Evolutionary conservation across 306 rosid species (phyloP), one percentile per base, ranked within the genome.

Genomic region (Prunus davidiana): DNA sequence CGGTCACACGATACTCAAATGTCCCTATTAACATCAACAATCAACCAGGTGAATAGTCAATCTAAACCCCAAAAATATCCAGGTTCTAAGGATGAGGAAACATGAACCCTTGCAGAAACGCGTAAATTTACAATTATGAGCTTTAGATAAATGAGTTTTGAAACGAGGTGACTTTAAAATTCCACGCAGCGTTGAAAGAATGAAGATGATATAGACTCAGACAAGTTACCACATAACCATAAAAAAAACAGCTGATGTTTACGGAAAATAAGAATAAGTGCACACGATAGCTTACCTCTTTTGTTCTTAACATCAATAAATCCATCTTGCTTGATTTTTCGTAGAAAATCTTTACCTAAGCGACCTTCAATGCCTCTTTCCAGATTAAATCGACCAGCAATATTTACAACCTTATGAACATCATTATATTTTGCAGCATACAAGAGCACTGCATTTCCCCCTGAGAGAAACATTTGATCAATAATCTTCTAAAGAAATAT

Each of bases 331-430:
- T 88, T 94, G 80, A 92, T 94, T 86, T 86, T 86, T 79, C 81
- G 91, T 14, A 85, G 77, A 82, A 86, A 94, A 28, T 89, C 86
- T 82, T 85, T 83, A 24, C 97, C 97, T 82, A 94, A 76, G 82
- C 95, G 97, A 76, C 86, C 86, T 86, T 94, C 98, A 79, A 92
- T 90, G 22, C 98, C 96, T 82, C 85, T 83, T 58, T 74, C 77
- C 49, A 92, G 86, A 86, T 94, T 82, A 82, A 92, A 94, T 47
- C 97, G 96, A 16, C 97, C 98, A 84, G 98, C 88, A 55, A 94
- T 85, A 76, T 92, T 94, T 79, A 94, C 93, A 78, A 89, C 84
- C 12, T 47, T 45, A 65, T 81, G 75, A 75, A 92, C 78, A 78
- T 92, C 95, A 64, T 81, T 84, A 74, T 89, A 89, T 72, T 88